Base-by-base conservation (phyloP, 2,329 filamentous ascomycete genomes). In the Botrytis squamosa region DNA sequence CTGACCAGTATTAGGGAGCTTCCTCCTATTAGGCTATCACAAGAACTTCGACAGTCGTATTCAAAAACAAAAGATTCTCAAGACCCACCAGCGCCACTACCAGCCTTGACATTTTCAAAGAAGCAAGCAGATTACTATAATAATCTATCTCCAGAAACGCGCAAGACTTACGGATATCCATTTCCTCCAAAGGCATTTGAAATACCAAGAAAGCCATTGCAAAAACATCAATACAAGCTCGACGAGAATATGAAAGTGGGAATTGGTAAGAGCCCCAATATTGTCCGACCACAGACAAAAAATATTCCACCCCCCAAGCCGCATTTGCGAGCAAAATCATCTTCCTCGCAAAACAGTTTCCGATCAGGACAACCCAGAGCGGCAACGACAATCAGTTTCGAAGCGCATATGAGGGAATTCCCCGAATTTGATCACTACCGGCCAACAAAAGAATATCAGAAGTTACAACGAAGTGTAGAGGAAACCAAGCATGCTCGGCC, bases 341-440 rank as follows among this genome's bases (percentile, higher is more conserved):
- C 0, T 55, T 55, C 52, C 1, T 55, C 52, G 25, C 52, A 6
- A 55, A 55, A 14, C 25, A n/a, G 3, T 14, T 3, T 7, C 3
- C 16, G 1, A 3, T 3, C 25, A 55, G 5, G 25, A 29, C 5
- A 25, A 3, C 5, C 52, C 5, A 12, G 12, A 8, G 16, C 12
- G 12, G 25, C 14, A 16, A 29, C 12, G 1, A 18, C 0, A 29
- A 55, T 14, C 10, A 16, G 29, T 16, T 29, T n/a, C 14, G 25
- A n/a, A 55, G 25, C 0, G 14, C 10, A 7, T 3, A n/a, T 0
- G 52, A 7, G 14, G 0, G 52, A 29, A 6, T 55, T 29, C 14
- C 16, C 52, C 14, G 25, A 55, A 5, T 29, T 55, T 55, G 25
- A n/a, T 5, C 2, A 55, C 12, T 3, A 18, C 25, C 25, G 3